Conservation (phyloP, 2,329 filamentous ascomycete genomes). For the Penicillium verrucosum region DNA sequence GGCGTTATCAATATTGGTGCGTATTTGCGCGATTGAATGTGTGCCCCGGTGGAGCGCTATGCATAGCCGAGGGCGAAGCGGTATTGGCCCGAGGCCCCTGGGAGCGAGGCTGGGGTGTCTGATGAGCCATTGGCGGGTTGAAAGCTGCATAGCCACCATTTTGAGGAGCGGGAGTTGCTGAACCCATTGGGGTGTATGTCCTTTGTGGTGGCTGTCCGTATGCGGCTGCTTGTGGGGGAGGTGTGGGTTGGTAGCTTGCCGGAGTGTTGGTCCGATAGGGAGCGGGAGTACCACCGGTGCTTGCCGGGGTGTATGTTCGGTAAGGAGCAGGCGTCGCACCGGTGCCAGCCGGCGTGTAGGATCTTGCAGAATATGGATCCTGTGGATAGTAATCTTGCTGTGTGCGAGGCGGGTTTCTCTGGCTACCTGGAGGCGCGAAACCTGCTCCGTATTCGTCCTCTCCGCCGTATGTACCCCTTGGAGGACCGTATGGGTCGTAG, state of each 20-base stretch:
- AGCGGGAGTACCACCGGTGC: neutral
- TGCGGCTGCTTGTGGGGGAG: slow-evolving; percentile 6
- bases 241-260: slow-evolving; percentile 13
- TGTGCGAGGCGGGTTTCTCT: neutral
- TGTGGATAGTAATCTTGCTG: slow-evolving; percentile 1
- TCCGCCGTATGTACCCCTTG: neutral
- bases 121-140: slow-evolving; percentile 14
- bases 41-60: slow-evolving; percentile 19
- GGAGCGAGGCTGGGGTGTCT: slow-evolving; percentile 8
- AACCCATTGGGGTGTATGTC: slow-evolving; percentile 16
- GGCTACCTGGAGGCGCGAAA: neutral
- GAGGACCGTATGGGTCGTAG: slow-evolving; percentile 13
- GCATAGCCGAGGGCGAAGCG: slow-evolving; percentile 22
- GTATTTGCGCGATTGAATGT: slow-evolving; percentile 25
- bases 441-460: neutral
- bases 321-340: slow-evolving; percentile 2
- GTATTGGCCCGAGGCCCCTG: slow-evolving; percentile 16
- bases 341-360: slow-evolving; percentile 13
- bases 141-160: slow-evolving; percentile 23
- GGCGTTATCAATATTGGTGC: slow-evolving; percentile 16
- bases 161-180: slow-evolving; percentile 10
- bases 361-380: slow-evolving; percentile 3
- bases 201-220: slow-evolving; percentile 7
- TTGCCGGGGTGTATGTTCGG: slow-evolving; percentile 18
- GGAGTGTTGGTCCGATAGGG: slow-evolving; percentile 16